Conservation (phyloP, 768 basidiomycete species). For the Suillus clintonianus region DNA sequence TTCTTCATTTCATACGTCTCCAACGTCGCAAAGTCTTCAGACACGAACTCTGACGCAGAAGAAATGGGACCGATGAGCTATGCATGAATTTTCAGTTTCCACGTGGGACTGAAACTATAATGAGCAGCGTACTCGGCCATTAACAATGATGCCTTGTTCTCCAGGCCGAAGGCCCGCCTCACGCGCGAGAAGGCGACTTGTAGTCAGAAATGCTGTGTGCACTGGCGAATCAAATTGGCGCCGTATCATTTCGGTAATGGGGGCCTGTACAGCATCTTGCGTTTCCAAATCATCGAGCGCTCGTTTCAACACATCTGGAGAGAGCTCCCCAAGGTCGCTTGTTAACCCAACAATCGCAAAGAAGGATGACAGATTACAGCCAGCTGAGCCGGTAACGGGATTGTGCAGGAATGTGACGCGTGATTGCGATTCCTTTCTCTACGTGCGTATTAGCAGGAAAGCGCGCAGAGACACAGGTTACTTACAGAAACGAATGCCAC, state of each 20-base stretch:
- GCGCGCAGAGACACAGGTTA: background rate
- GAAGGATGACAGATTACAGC: background rate
- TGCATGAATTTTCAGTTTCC: slow-evolving; percentile 6
- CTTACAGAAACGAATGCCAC: slow-evolving; percentile 48
- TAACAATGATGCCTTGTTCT: slow-evolving; percentile 66
- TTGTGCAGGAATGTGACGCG: slow-evolving; percentile 83
- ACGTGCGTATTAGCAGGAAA: slow-evolving; percentile 7
- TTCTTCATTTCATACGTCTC: slow-evolving; percentile 74
- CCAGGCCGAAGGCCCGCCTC: slow-evolving; percentile 63
- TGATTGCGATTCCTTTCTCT: slow-evolving; percentile 49
- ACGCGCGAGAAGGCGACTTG: slow-evolving; percentile 50
- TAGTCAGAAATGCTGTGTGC: slow-evolving; percentile 45
- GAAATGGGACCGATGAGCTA: slow-evolving; percentile 80
- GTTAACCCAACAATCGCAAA: background rate
- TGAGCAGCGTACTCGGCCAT: slow-evolving; percentile 71
- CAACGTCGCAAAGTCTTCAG: slow-evolving; percentile 73
- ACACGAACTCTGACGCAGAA: slow-evolving; percentile 51
- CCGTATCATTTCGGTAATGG: slow-evolving; percentile 23
- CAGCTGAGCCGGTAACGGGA: slow-evolving; percentile 35
- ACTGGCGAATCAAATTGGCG: slow-evolving; percentile 21
- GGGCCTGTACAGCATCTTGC: slow-evolving; percentile 37
- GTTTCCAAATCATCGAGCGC: background rate
- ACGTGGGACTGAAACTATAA: background rate
- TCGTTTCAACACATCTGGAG: background rate
- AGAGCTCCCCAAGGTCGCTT: slow-evolving; percentile 33